Percentiles rank a stretch among this genome's conserved stretches.
These are phyloP conservation scores for Macrocybe gigantea DNA, from an alignment of 768 basidiomycete genomes.

Conservation along the genomic window DNA sequence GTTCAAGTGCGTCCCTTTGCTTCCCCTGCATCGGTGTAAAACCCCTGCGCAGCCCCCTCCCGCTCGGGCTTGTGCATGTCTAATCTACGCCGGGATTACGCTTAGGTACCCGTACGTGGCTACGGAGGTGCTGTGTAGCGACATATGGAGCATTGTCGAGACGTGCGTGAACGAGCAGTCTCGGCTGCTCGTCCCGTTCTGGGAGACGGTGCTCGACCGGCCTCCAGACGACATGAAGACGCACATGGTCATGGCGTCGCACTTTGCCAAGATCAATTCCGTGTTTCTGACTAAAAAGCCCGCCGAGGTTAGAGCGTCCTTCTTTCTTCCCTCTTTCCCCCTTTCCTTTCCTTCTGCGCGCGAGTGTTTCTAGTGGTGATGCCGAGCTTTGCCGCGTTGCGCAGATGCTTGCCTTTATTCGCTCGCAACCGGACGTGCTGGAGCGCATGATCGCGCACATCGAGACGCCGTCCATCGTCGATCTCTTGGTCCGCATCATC, in stretches of 20 bases:
- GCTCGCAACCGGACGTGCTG: slow-evolving; percentile 73
- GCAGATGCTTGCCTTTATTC: slow-evolving; percentile 92
- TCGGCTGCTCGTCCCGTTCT: slow-evolving; percentile 79
- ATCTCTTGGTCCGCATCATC: slow-evolving; percentile 85
- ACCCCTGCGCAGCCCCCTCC: not conserved
- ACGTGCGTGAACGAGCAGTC: slow-evolving; percentile 71
- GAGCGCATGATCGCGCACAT: slow-evolving; percentile 81
- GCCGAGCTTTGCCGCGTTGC: slow-evolving; percentile 10
- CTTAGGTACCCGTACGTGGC: slow-evolving; percentile 86
- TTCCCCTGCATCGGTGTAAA: not conserved
- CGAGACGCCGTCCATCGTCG: slow-evolving; percentile 86
- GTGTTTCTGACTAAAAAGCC: slow-evolving; percentile 86
- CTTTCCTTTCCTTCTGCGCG: slow-evolving; percentile 14
- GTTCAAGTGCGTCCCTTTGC: slow-evolving; percentile 65
- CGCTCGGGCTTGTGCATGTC: no score
- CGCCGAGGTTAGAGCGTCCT: slow-evolving; percentile 52
- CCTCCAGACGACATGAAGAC: slow-evolving; percentile 84
- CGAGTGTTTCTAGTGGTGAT: not conserved
- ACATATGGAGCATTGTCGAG: slow-evolving; percentile 93
- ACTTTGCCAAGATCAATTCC: slow-evolving; percentile 93
- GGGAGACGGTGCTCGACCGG: slow-evolving; percentile 82
- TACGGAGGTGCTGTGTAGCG: slow-evolving; percentile 92
- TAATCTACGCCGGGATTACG: no score
- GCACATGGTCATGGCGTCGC: slow-evolving; percentile 81
- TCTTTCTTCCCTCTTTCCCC: no score